Evolutionary conservation across 768 basidiomycete species (phyloP).

Genomic region (Phanerochaete sordida): DNA sequence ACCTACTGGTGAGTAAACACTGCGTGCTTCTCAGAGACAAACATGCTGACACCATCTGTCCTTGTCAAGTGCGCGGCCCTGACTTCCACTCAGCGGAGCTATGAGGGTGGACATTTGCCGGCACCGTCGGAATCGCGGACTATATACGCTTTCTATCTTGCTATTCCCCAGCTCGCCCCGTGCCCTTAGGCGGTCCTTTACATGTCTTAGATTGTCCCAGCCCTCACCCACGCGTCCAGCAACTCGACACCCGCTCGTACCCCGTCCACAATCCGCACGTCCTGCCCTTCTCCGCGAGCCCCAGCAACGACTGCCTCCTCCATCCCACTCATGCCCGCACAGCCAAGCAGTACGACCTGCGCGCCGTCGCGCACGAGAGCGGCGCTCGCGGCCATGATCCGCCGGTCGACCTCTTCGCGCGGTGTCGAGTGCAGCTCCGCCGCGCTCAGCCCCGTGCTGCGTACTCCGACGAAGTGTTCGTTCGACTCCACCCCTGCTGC

Average conservation of each 20-base stretch:
- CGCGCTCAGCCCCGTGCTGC: constrained; percentile 32
- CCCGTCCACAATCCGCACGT: constrained; percentile 16
- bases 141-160: no score
- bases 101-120: no score
- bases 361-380: constrained; percentile 19
- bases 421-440: constrained; percentile 27
- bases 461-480: constrained; percentile 27
- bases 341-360: constrained; percentile 19
- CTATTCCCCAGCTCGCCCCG: no score
- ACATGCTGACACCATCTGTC: no score
- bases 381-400: constrained; percentile 25
- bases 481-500: background rate
- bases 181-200: no score
- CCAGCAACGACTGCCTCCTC: constrained; percentile 16
- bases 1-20: no score
- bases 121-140: no score
- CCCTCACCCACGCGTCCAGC: constrained; percentile 14
- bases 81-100: no score
- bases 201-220: background rate
- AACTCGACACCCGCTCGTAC: constrained; percentile 18
- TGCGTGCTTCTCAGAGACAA: no score
- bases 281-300: constrained; percentile 6
- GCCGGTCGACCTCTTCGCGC: constrained; percentile 20
- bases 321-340: constrained; percentile 26
- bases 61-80: no score